Evolutionary conservation across 1,284 basidiomycete species (phyloP).

Genomic region (Rhodotorula mucilaginosa): DNA sequence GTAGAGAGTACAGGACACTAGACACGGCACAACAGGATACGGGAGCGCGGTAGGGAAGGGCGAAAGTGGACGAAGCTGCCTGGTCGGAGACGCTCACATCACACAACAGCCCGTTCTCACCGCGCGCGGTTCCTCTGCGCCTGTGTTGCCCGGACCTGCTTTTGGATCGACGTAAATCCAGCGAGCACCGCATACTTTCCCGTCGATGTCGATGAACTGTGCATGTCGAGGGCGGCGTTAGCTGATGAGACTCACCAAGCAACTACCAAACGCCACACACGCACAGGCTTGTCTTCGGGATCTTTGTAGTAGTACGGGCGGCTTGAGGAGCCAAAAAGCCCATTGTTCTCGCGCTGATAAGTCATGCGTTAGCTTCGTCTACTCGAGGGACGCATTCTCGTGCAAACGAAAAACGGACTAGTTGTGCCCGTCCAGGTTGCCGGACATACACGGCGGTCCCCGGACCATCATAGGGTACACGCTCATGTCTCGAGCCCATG

Average conservation of each 20-base stretch:
- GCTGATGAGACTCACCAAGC: not conserved
- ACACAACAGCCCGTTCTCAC: conserved; percentile 6
- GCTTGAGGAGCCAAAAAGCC: conserved; percentile 27
- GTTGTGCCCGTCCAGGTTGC: conserved; percentile 31
- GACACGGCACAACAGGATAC: not conserved
- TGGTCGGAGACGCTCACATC: conserved; percentile 1
- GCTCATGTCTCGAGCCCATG: conserved; percentile 30
- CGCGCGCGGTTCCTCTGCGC: not conserved
- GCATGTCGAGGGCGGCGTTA: not conserved
- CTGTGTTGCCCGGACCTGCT: not conserved
- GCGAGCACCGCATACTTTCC: conserved; percentile 28
- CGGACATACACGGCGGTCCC: conserved; percentile 33
- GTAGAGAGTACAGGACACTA: not conserved
- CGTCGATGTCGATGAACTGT: conserved; percentile 37
- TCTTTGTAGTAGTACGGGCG: conserved; percentile 34
- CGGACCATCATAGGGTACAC: conserved; percentile 30
- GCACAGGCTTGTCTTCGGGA: conserved; percentile 19
- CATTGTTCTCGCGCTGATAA: conserved; percentile 34
- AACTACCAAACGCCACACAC: not conserved
- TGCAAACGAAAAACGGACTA: conserved; percentile 10
- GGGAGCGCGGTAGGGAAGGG: no score
- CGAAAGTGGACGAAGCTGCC: no score
- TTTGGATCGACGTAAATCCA: conserved; percentile 40
- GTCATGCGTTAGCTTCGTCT: no score
- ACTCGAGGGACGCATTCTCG: not conserved